phyloP scores from a whole-genome alignment of 495 filamentous ascomycete genomes.

The Xylaria venustula region DNA sequence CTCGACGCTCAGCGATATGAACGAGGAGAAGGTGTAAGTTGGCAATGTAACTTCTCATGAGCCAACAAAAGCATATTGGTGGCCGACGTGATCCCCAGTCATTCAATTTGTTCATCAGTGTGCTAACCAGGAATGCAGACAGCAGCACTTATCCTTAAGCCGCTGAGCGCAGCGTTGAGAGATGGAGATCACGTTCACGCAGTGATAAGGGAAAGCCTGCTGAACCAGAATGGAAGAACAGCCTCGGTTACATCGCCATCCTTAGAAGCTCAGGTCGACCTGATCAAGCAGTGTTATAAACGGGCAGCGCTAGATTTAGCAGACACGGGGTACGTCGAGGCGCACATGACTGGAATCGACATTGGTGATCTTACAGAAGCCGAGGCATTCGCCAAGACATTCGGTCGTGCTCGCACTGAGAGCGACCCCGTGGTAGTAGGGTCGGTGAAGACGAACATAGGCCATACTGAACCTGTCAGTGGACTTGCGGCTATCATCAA shows the following conservation, averaged over 20 bases:
- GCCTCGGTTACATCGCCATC: conserved; percentile 56
- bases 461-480: conserved; percentile 46
- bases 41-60: no score
- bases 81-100: no score
- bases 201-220: conserved; percentile 44
- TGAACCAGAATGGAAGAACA: conserved; percentile 41
- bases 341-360: not conserved
- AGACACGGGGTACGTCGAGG: not conserved
- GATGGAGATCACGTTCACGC: conserved; percentile 49
- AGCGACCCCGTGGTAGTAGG: conserved; percentile 38
- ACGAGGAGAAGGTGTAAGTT: no score
- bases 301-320: not conserved
- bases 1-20: no score
- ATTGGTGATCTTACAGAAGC: not conserved
- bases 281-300: conserved; percentile 13
- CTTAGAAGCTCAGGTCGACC: conserved; percentile 48
- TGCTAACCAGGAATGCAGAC: no score
- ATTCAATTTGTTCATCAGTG: no score
- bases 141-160: no score
- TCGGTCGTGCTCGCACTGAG: not conserved
- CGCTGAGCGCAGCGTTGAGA: no score
- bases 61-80: no score
- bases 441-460: conserved; percentile 50
- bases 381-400: not conserved
- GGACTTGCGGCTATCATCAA: conserved; percentile 52